Evolutionary conservation across 495 filamentous ascomycete species (phyloP).

Genomic region (Aspergillus sparsus): DNA sequence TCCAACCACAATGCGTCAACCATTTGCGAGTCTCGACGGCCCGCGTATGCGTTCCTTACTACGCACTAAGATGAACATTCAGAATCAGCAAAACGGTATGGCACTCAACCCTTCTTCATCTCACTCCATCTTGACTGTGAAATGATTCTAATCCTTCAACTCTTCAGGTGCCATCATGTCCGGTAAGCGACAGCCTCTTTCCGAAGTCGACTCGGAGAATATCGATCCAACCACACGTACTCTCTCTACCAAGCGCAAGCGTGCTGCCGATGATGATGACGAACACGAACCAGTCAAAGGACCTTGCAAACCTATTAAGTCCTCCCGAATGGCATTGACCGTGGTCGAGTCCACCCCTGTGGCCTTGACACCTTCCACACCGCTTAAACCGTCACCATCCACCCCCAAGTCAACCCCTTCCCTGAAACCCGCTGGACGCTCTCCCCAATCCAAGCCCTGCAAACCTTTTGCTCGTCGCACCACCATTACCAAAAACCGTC

Average conservation of each 20-base stretch:
- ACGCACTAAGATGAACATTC: conserved; percentile 47
- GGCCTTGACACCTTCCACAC: conserved; percentile 36
- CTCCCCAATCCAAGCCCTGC: conserved; percentile 38
- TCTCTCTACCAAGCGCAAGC: conserved; percentile 66
- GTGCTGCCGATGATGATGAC: conserved; percentile 54
- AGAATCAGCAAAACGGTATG: conserved; percentile 61
- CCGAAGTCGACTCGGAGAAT: conserved; percentile 72
- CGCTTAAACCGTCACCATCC: conserved; percentile 39
- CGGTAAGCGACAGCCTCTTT: conserved; percentile 43
- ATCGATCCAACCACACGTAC: conserved; percentile 68
- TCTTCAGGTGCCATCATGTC: conserved; percentile 30
- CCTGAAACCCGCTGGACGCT: conserved; percentile 45
- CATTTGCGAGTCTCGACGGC: conserved; percentile 47
- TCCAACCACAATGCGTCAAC: conserved; percentile 40
- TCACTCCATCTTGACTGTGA: background rate
- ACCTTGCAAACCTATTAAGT: conserved; percentile 43
- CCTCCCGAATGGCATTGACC: conserved; percentile 39
- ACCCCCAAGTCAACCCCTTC: conserved; percentile 38
- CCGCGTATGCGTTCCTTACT: conserved; percentile 47
- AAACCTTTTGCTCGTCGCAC: conserved; percentile 41
- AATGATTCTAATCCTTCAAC: conserved; percentile 1
- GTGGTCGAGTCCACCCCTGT: conserved; percentile 36
- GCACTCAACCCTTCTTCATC: background rate
- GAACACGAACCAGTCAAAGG: conserved; percentile 45
- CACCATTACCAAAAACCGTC: conserved; percentile 45